Evolutionary conservation across 139 green algal species (phyloP).

Genomic region (Tetradesmus obliquus): DNA sequence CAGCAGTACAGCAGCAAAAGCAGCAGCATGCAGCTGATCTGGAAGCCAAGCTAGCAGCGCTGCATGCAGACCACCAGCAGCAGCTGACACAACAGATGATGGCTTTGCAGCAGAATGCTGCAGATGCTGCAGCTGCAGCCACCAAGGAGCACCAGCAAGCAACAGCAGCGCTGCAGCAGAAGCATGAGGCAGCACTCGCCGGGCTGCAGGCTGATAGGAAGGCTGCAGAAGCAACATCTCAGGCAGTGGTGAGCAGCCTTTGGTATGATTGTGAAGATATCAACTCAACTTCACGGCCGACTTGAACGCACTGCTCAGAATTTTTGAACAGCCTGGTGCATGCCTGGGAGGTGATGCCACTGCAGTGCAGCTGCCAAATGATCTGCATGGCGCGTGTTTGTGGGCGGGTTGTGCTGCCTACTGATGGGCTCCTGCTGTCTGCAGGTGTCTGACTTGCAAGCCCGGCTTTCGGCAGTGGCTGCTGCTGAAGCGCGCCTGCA

Average conservation of each 20-base stretch:
- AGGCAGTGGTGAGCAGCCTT: not conserved
- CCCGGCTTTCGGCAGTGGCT: not conserved
- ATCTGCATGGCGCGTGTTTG: not conserved
- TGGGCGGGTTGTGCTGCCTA: not conserved
- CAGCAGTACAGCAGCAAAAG: conserved; percentile 9
- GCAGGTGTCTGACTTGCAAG: not conserved
- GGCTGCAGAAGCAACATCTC: not conserved
- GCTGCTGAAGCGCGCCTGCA: not conserved
- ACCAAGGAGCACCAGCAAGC: not conserved
- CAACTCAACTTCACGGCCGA: not conserved
- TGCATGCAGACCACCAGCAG: not conserved
- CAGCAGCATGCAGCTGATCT: conserved; percentile 21
- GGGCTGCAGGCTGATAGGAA: conserved; percentile 35
- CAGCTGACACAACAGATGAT: not conserved
- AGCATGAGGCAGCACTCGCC: conserved; percentile 36
- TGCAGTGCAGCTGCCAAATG: not conserved
- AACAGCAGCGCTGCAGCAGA: conserved; percentile 16
- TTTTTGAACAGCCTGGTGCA: not conserved
- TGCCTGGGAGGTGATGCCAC: not conserved
- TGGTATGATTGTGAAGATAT: no score
- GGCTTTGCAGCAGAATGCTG: not conserved
- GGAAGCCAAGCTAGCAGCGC: not conserved
- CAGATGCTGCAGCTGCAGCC: conserved; percentile 5
- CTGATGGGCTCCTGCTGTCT: not conserved
- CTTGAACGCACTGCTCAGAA: not conserved